These are phyloP conservation scores for Erodium moschatum DNA, from an alignment of 441 rosid species.

Conservation along the genomic window DNA sequence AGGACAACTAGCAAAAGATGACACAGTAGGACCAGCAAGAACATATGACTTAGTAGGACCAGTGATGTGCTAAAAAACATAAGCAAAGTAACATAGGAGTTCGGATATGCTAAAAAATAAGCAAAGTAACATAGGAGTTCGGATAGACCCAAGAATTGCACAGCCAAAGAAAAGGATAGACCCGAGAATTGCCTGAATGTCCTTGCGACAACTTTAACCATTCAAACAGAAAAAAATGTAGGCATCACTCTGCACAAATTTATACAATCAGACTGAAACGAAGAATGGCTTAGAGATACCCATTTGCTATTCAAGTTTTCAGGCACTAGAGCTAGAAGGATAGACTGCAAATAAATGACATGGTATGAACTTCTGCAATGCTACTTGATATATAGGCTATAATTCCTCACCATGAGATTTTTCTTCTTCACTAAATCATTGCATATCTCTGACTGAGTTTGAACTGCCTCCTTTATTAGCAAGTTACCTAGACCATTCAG, in stretches of 20 bases:
- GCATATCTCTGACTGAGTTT: slow-evolving; percentile 71
- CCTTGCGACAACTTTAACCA: neutral
- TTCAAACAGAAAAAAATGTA: neutral
- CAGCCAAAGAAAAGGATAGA: neutral
- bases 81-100: no score
- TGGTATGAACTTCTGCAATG: neutral
- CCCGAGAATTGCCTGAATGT: neutral
- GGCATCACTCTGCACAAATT: neutral
- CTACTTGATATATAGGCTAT: neutral
- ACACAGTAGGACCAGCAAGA: no score
- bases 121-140: no score
- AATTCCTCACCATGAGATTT: slow-evolving; percentile 50
- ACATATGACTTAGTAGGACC: no score
- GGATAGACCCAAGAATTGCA: no score
- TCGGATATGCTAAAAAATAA: no score
- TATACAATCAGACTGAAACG: neutral
- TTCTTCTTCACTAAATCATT: slow-evolving; percentile 66
- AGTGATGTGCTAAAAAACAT: no score
- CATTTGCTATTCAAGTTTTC: neutral
- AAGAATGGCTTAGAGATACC: neutral
- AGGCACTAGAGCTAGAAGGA: neutral
- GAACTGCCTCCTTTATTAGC: slow-evolving; percentile 62
- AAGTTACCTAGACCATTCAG: slow-evolving; percentile 39
- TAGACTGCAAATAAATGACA: neutral
- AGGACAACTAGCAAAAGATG: no score